Base-by-base conservation (phyloP, 139 green algal genomes). In the Parachlorella kessleri region DNA sequence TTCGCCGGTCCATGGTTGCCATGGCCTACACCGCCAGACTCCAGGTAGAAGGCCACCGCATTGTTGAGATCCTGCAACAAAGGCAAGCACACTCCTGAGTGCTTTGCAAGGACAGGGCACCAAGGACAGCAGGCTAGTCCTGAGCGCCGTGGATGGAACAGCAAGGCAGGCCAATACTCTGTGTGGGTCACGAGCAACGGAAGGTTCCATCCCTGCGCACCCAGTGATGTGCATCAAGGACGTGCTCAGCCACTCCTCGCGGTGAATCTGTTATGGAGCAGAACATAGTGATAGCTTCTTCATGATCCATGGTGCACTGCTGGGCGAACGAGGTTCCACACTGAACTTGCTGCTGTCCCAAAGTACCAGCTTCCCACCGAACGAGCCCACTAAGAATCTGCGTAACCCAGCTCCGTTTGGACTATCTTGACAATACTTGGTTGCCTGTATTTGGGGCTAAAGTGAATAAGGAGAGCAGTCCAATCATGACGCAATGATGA, bases 301-400 rank as follows among this genome's bases (percentile, higher is more conserved):
- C 76, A 1, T 66, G 35, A 26, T 81, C 76, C 76, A 81, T 79
- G 55, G n/a, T n/a, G n/a, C n/a, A n/a, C n/a, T n/a, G n/a, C n/a
- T n/a, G n/a, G n/a, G n/a, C n/a, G n/a, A n/a, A n/a, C n/a, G n/a
- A n/a, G n/a, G n/a, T n/a, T n/a, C n/a, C n/a, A n/a, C n/a, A n/a
- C n/a, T n/a, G n/a, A n/a, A n/a, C n/a, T n/a, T n/a, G n/a, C n/a
- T n/a, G n/a, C n/a, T n/a, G n/a, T n/a, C n/a, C n/a, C n/a, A n/a
- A n/a, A n/a, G n/a, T n/a, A n/a, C n/a, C n/a, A n/a, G n/a, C n/a
- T n/a, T n/a, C n/a, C n/a, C n/a, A n/a, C n/a, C n/a, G n/a, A n/a
- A n/a, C n/a, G n/a, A n/a, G n/a, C n/a, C n/a, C n/a, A n/a, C n/a
- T n/a, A n/a, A n/a, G n/a, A n/a, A n/a, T n/a, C n/a, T n/a, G n/a